Evolutionary conservation across 2,329 filamentous ascomycete species (phyloP).

Genomic region (Dothideomycetes sp.): DNA sequence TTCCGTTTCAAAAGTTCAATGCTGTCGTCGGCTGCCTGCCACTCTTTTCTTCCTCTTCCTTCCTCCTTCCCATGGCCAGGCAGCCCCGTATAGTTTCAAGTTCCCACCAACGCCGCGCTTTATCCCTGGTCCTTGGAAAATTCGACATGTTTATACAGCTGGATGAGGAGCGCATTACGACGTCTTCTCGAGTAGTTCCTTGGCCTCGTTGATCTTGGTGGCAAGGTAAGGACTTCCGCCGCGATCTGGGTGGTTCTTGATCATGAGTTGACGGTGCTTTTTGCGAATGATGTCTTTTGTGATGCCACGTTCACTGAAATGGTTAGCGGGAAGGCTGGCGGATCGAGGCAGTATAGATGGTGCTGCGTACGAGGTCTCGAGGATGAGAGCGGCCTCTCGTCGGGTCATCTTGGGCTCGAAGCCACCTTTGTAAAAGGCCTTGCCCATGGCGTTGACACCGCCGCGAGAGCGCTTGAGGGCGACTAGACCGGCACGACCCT

Average conservation of each 20-base stretch:
- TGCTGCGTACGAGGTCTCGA: conserved; percentile 67
- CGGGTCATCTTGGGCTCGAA: conserved; percentile 93
- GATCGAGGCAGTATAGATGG: background rate
- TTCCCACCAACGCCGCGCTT: conserved; percentile 12
- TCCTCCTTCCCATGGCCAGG: background rate
- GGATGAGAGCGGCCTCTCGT: conserved; percentile 79
- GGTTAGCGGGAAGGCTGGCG: background rate
- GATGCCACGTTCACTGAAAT: conserved; percentile 64
- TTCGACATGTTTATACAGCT: background rate
- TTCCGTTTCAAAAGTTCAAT: too few species aligned
- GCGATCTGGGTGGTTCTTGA: conserved; percentile 94
- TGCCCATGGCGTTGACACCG: conserved; percentile 65
- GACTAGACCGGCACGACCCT: conserved; percentile 89
- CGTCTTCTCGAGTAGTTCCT: conserved; percentile 81
- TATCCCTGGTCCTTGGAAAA: too few species aligned
- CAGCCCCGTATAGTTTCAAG: background rate
- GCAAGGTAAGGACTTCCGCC: conserved; percentile 93
- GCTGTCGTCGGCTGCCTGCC: too few species aligned
- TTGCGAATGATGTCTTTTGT: conserved; percentile 93
- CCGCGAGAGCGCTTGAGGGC: conserved; percentile 75
- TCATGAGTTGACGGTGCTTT: conserved; percentile 89
- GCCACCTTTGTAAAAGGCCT: conserved; percentile 96
- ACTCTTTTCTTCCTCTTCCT: too few species aligned
- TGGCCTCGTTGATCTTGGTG: conserved; percentile 97
- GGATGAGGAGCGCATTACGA: conserved; percentile 4